Percentiles rank a stretch among this genome's conserved stretches.
Conservation (phyloP, 1,284 basidiomycete genomes). For the Mycosarcoma maydis region DNA sequence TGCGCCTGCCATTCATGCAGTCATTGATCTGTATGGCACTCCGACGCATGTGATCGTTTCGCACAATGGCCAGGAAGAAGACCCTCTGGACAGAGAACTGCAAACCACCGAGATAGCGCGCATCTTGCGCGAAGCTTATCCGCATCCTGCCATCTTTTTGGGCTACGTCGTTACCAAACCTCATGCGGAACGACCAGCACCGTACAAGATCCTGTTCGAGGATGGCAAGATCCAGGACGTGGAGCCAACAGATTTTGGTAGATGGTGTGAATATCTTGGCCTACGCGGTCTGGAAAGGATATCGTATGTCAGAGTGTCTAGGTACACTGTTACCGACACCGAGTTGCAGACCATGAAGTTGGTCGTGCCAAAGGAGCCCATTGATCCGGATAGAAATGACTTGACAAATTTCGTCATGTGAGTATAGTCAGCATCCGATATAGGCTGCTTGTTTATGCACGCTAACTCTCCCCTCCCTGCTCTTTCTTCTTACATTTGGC, state of each 20-base stretch:
- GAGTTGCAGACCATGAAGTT: conserved; percentile 64
- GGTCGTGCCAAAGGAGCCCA: conserved; percentile 45
- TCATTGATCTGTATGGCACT: conserved; percentile 83
- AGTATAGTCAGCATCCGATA: too few species aligned
- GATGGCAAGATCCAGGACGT: conserved; percentile 64
- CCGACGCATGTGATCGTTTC: conserved; percentile 83
- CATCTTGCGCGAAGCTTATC: conserved; percentile 79
- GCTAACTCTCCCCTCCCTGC: too few species aligned
- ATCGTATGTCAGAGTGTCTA: conserved; percentile 59
- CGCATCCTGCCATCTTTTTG: conserved; percentile 83
- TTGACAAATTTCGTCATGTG: conserved; percentile 37
- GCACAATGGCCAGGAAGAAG: conserved; percentile 93
- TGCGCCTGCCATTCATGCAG: conserved; percentile 80
- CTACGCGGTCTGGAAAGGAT: conserved; percentile 60
- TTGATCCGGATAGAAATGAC: conserved; percentile 51
- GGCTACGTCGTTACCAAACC: conserved; percentile 78
- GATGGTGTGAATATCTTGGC: conserved; percentile 65
- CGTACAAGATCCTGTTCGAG: conserved; percentile 79
- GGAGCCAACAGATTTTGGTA: conserved; percentile 69
- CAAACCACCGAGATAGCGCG: conserved; percentile 84
- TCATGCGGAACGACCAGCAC: conserved; percentile 77
- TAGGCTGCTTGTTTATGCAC: too few species aligned
- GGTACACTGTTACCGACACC: conserved; percentile 63
- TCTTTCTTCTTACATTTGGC: neutral
- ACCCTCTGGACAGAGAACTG: conserved; percentile 84